Evolutionary conservation across 768 basidiomycete genomes (phyloP), one percentile per base, ranked within the genome.

Genomic region (Podaxis carcinomalis): DNA sequence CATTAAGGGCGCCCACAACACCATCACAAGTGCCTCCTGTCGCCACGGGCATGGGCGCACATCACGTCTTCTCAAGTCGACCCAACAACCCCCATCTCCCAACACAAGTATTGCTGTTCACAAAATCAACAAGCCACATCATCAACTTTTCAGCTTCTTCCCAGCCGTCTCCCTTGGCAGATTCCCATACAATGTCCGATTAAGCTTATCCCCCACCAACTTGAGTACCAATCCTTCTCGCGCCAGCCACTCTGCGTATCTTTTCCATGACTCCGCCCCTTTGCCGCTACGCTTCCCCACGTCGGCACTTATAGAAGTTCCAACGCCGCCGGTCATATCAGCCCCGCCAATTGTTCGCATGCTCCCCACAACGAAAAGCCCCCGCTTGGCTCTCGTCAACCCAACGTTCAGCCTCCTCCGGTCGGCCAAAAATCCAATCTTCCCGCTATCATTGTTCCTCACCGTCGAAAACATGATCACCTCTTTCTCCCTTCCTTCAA

Each of bases 381-480:
- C 92, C 62, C 93, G 78, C 74, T 89, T 90, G 32, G 93, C 95
- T 23, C 95, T 78, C 54, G 95, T 97, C 59, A 97, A 77, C 1
- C 93, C 95, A 27, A 97, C 95, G 72, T 97, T 97, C 58, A 96
- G 77, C 66, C 95, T 73, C 63, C 94, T 78, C 67, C 87, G 79
- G 74, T 97, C 94, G 21, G 89, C 92, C 23, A 97, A 78, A 74
- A 97, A 97, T 0, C 95, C 95, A 67, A 97, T 92, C 59, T 84
- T 78, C 9, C 93, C 92, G 1, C 73, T 74, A 2, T 77, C 67
- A 68, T 97, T 97, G 70, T 90, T 91, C 56, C 95, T 81, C 52
- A 95, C 93, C 2, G 93, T 95, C 44, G 91, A 93, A 72, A 97
- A 95, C 46, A 97, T 80, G 64, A 97, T 91, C 44, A 96, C 85